Conservation (phyloP, 2,329 filamentous ascomycete genomes). For the Apiospora aurea region DNA sequence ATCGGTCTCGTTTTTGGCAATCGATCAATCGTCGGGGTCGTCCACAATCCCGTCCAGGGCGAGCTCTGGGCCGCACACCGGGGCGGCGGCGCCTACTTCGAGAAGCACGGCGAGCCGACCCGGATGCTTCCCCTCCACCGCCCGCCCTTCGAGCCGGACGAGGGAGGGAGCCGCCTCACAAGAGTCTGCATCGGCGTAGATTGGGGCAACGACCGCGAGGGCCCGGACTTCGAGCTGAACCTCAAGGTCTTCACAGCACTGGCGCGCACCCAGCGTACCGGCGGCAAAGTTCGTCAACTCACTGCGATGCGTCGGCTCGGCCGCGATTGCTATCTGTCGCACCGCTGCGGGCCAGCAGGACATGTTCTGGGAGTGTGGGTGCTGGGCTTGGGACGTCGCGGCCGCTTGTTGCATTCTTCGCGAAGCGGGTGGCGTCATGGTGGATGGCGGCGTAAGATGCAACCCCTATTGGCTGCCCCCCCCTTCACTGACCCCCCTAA, state of each 20-base stretch:
- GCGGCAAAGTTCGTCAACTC: constrained; percentile 3
- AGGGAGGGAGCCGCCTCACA: background rate
- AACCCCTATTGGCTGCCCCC: no score
- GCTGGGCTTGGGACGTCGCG: constrained; percentile 3
- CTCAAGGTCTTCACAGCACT: background rate
- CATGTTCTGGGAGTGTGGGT: constrained; percentile 8
- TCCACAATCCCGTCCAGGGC: background rate
- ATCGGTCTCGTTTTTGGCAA: background rate
- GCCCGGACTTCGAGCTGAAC: background rate
- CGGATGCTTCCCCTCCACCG: background rate
- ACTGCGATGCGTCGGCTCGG: background rate
- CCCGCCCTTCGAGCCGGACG: background rate
- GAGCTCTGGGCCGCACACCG: background rate
- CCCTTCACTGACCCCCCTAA: no score
- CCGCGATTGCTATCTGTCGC: background rate
- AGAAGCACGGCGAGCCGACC: background rate
- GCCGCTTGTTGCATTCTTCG: background rate
- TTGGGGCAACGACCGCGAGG: constrained; percentile 5
- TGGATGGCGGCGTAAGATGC: background rate
- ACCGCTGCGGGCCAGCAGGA: constrained; percentile 2
- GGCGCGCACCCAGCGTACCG: background rate
- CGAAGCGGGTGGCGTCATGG: background rate
- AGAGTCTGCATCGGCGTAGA: constrained; percentile 2
- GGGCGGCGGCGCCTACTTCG: background rate
- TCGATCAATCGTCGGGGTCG: background rate